A percentile compares a stretch with the other conserved stretches of the same genome.
Conservation (phyloP, 108 stramenopile genomes). For the Pseudonitzschia delicatissima region DNA sequence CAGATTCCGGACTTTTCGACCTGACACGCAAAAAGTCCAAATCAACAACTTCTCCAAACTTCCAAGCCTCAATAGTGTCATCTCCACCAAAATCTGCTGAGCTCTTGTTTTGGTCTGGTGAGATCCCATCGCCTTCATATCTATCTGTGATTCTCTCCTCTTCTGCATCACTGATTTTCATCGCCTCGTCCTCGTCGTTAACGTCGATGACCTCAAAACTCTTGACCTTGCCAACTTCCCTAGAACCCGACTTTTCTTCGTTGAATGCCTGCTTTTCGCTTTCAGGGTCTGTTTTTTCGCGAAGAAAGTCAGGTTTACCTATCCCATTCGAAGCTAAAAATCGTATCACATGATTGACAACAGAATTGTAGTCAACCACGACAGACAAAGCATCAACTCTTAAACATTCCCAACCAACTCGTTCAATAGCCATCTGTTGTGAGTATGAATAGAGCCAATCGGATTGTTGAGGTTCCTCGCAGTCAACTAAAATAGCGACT, state of each 20-base stretch:
- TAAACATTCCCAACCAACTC: conserved; percentile 62
- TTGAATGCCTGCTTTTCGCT: neutral
- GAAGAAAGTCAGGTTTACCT: neutral
- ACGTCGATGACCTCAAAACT: conserved; percentile 2
- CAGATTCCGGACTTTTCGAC: neutral
- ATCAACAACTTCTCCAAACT: conserved; percentile 36
- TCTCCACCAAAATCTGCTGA: conserved; percentile 1
- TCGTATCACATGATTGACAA: conserved; percentile 6
- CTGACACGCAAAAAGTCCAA: conserved; percentile 22
- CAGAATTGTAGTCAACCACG: conserved; percentile 20
- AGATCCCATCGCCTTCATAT: neutral
- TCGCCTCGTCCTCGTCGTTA: conserved; percentile 20
- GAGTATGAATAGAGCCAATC: conserved; percentile 35
- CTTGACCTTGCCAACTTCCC: conserved; percentile 3
- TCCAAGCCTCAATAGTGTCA: conserved; percentile 14
- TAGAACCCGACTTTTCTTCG: neutral
- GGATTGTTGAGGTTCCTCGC: conserved; percentile 21
- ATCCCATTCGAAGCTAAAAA: conserved; percentile 28
- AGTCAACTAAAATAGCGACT: conserved; percentile 46
- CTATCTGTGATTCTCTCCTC: conserved; percentile 11
- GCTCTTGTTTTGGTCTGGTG: conserved; percentile 9
- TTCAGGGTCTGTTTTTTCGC: neutral
- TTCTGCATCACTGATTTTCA: conserved; percentile 36
- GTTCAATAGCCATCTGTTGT: conserved; percentile 58
- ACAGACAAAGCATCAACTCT: conserved; percentile 42